Evolutionary conservation across 192 early-diverging fungal species (phyloP).

Genomic region (Chytriomyces sp.): DNA sequence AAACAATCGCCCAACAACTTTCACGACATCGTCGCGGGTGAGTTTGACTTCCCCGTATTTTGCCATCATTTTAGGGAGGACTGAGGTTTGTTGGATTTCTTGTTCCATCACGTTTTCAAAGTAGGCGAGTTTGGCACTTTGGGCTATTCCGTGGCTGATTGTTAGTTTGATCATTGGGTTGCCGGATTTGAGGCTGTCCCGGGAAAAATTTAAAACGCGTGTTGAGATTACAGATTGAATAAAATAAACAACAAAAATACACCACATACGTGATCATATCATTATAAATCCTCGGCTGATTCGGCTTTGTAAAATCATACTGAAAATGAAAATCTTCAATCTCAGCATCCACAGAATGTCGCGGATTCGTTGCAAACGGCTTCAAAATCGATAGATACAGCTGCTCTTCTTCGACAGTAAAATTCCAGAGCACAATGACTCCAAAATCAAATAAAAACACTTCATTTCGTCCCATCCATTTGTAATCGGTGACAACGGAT

Average conservation of each 20-base stretch:
- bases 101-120: slow-evolving; percentile 93
- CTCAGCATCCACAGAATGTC: slow-evolving; percentile 57
- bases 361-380: slow-evolving; percentile 28
- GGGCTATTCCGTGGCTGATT: slow-evolving; percentile 94
- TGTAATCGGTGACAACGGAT: not conserved
- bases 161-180: slow-evolving; percentile 87
- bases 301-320: slow-evolving; percentile 64
- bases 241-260: slow-evolving; percentile 37
- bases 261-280: slow-evolving; percentile 80
- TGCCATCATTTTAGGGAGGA: slow-evolving; percentile 93
- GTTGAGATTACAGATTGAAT: slow-evolving; percentile 53
- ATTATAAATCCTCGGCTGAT: slow-evolving; percentile 79
- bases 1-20: slow-evolving; percentile 32
- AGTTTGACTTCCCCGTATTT: slow-evolving; percentile 82
- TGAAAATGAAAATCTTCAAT: slow-evolving; percentile 83
- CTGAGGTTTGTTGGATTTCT: slow-evolving; percentile 82
- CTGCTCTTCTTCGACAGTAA: slow-evolving; percentile 49
- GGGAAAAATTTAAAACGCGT: slow-evolving; percentile 37
- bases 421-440: slow-evolving; percentile 60
- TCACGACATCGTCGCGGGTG: slow-evolving; percentile 27
- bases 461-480: slow-evolving; percentile 54
- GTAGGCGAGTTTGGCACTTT: slow-evolving; percentile 89
- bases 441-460: slow-evolving; percentile 64
- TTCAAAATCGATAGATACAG: slow-evolving; percentile 29
- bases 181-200: slow-evolving; percentile 65